A percentile compares a stretch with the other conserved stretches of the same genome.
phyloP scores from a whole-genome alignment of 305 asterid species.

The Solanum hybrid region DNA sequence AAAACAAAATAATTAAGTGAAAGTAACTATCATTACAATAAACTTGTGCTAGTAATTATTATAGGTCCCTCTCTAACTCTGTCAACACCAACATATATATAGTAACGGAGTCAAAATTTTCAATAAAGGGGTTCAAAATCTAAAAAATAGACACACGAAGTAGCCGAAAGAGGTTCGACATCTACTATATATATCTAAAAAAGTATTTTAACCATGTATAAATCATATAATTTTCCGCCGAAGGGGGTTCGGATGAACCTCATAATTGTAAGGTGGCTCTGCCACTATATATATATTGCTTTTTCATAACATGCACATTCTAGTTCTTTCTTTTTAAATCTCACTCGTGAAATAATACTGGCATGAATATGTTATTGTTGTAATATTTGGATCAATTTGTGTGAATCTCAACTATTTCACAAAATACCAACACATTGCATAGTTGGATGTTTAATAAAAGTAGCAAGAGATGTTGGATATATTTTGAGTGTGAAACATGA shows the following conservation, averaged over 20 bases:
- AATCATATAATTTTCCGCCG: neutral
- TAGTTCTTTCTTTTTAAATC: neutral
- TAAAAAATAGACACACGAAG: accelerated
- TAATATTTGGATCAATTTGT: neutral
- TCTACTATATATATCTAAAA: no score
- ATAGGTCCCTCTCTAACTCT: neutral
- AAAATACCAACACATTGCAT: neutral
- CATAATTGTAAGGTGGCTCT: neutral
- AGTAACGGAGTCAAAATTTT: no score
- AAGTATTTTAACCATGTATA: no score
- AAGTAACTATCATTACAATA: slow-evolving; percentile 6
- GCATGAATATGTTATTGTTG: neutral
- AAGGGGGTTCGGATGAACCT: neutral
- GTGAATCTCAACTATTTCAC: neutral
- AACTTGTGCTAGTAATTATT: slow-evolving; percentile 3
- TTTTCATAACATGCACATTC: neutral
- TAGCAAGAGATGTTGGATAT: neutral
- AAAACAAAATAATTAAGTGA: neutral
- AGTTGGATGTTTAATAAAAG: neutral
- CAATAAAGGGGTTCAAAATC: no score
- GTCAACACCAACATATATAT: neutral
- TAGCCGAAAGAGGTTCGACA: accelerated
- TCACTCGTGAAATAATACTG: neutral
- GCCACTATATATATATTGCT: neutral
- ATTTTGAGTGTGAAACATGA: neutral